phyloP scores from a whole-genome alignment of 345 rosid genomes.

The Nephelium lappaceum region DNA sequence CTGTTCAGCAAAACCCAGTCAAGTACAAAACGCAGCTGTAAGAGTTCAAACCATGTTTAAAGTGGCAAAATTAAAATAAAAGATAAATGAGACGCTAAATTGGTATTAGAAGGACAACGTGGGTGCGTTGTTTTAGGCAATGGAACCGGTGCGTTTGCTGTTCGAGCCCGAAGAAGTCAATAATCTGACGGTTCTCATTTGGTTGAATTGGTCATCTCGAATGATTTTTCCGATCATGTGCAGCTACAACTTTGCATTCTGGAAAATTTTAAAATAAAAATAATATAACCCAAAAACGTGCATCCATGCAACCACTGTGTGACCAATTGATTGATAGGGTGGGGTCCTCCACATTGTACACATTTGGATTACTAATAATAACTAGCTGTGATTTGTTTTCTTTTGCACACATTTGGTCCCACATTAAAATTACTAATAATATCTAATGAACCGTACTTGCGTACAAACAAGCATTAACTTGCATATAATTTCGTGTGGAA shows the following conservation, averaged over 20 bases:
- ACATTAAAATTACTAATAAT: not conserved
- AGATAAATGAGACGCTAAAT: not conserved
- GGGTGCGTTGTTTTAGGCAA: constrained; percentile 18
- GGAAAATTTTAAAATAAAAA: too few species aligned
- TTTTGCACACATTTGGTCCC: not conserved
- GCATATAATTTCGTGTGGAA: not conserved
- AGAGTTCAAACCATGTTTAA: not conserved
- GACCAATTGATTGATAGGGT: not conserved
- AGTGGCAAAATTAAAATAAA: not conserved
- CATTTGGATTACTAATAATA: too few species aligned
- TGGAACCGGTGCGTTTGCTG: not conserved
- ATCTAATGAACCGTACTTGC: not conserved
- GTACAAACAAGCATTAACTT: not conserved
- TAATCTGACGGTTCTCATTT: constrained; percentile 15
- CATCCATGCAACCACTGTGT: constrained; percentile 9
- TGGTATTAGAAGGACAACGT: not conserved
- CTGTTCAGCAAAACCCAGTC: too few species aligned
- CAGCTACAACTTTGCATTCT: not conserved
- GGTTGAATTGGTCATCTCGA: not conserved
- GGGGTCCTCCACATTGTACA: not conserved
- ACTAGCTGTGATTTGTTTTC: not conserved
- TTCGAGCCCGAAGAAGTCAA: not conserved
- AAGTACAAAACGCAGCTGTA: too few species aligned
- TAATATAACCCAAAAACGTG: not conserved
- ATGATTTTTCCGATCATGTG: too few species aligned